These are phyloP conservation scores for Geosmithia morbida DNA, from an alignment of 2,329 filamentous ascomycete genomes.

Conservation along the genomic window DNA sequence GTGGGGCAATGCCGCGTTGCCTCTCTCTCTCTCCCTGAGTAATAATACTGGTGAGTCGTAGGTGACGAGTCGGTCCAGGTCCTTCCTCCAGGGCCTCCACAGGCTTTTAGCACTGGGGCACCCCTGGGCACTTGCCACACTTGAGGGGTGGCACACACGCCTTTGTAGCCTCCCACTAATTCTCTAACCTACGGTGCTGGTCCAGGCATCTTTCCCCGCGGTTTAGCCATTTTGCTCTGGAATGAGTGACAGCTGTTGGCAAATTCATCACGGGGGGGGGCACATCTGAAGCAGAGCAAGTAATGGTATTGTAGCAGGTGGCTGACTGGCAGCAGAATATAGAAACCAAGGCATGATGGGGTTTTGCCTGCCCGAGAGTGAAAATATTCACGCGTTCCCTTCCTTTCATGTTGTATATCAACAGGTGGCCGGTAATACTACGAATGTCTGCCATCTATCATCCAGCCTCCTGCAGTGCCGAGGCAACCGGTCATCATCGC, in stretches of 20 bases:
- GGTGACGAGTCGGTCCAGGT: no score
- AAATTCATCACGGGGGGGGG: not conserved
- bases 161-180: not conserved
- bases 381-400: no score
- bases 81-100: not conserved
- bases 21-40: not conserved
- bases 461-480: not conserved
- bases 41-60: not conserved
- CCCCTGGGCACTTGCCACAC: no score
- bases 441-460: no score
- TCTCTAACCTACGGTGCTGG: not conserved
- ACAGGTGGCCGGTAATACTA: no score
- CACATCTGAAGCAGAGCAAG: not conserved
- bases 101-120: not conserved
- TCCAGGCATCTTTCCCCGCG: not conserved
- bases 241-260: not conserved
- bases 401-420: no score
- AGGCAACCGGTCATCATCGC: not conserved
- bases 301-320: not conserved
- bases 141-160: no score
- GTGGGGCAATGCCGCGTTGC: slow-evolving; percentile 3
- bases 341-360: no score
- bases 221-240: not conserved
- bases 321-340: not conserved
- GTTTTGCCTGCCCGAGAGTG: no score